A percentile compares a stretch with the other conserved stretches of the same genome.
Evolutionary conservation across 192 early-diverging fungal species (phyloP).

Genomic region (Piromyces finnis): DNA sequence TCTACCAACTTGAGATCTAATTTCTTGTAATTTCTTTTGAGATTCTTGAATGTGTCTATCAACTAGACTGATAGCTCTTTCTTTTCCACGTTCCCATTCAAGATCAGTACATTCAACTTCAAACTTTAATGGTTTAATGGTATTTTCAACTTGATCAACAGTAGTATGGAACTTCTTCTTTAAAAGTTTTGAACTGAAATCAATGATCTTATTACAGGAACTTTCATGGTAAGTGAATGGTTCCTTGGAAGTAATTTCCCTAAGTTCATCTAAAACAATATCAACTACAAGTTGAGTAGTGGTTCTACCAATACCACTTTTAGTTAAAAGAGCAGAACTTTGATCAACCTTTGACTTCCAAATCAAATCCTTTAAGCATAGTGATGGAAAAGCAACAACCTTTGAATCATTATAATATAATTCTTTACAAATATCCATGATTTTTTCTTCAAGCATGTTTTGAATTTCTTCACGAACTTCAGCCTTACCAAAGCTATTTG

Average conservation of each 20-base stretch:
- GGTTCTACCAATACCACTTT: conserved; percentile 78
- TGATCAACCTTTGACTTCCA: conserved; percentile 75
- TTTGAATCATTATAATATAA: conserved; percentile 77
- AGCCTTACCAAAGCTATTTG: conserved; percentile 76
- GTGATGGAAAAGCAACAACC: conserved; percentile 43
- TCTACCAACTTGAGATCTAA: conserved; percentile 57
- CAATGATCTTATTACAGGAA: conserved; percentile 56
- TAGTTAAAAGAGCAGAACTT: conserved; percentile 72
- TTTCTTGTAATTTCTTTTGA: conserved; percentile 43
- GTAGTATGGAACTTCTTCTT: conserved; percentile 72
- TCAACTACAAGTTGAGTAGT: conserved; percentile 88
- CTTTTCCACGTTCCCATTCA: conserved; percentile 85
- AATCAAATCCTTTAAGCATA: conserved; percentile 31
- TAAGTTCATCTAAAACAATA: conserved; percentile 61
- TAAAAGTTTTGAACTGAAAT: conserved; percentile 70
- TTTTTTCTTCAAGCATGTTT: conserved; percentile 72
- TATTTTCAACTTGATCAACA: conserved; percentile 95
- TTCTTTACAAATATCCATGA: conserved; percentile 79
- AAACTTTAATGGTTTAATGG: conserved; percentile 96
- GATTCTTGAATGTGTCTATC: conserved; percentile 67
- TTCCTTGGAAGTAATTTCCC: conserved; percentile 48
- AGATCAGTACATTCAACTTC: conserved; percentile 81
- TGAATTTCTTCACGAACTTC: conserved; percentile 84
- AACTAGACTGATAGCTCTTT: conserved; percentile 51
- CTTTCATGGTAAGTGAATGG: conserved; percentile 76